Evolutionary conservation across 768 basidiomycete species (phyloP).

Genomic region (Mycena leptocephala): DNA sequence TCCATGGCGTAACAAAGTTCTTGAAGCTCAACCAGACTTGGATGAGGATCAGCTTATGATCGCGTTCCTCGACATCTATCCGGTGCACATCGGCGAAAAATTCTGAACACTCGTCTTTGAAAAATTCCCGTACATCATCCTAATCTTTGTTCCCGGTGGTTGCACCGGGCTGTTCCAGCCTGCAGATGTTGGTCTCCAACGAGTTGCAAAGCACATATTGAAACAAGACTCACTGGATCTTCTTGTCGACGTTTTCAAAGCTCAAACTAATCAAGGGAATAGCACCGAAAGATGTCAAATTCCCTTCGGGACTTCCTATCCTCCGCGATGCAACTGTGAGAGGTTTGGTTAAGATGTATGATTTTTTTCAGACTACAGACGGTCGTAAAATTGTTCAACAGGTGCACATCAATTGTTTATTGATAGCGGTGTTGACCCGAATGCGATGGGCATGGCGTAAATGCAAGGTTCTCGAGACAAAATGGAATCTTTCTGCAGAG

Average conservation of each 20-base stretch:
- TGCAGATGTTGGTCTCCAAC: not conserved
- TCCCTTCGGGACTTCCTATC: not conserved
- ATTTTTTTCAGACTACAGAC: not conserved
- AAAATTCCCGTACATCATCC: not conserved
- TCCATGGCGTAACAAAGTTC: constrained; percentile 1
- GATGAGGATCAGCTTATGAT: not conserved
- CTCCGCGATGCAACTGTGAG: not conserved
- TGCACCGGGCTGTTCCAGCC: not conserved
- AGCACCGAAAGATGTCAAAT: not conserved
- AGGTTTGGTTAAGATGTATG: not conserved
- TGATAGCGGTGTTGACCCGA: no score
- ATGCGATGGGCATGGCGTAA: no score
- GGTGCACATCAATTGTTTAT: no score
- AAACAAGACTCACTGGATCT: not conserved
- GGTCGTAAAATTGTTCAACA: not conserved
- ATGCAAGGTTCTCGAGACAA: not conserved
- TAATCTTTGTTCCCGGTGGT: not conserved
- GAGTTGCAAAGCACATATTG: not conserved
- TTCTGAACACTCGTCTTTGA: not conserved
- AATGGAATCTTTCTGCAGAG: constrained; percentile 1
- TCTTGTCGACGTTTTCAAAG: not conserved
- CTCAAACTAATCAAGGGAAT: not conserved
- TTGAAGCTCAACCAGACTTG: not conserved
- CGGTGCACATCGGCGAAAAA: not conserved
- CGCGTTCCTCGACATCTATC: not conserved